These are phyloP conservation scores for Solanum boliviense DNA, from an alignment of 257 asterid genomes.

Conservation along the genomic window DNA sequence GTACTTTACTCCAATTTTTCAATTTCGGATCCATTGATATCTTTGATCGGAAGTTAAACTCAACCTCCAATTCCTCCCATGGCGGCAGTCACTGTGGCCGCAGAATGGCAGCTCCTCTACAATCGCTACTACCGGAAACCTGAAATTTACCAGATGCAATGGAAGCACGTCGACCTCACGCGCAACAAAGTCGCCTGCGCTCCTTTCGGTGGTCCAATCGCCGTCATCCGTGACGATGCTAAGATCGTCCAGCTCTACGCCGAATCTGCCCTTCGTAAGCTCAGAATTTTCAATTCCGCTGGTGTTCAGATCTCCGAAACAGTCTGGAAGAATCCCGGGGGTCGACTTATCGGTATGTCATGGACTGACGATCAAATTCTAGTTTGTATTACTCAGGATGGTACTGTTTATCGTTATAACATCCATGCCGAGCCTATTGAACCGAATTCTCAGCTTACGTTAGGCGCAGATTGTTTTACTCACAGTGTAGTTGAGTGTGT, in stretches of 20 bases:
- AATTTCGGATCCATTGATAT: background rate
- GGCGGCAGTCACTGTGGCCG: slow-evolving; percentile 93
- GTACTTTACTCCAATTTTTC: background rate
- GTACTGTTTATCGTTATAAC: slow-evolving; percentile 68
- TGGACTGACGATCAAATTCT: slow-evolving; percentile 80
- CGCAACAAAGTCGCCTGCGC: slow-evolving; percentile 93
- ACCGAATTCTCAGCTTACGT: slow-evolving; percentile 27
- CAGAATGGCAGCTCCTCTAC: slow-evolving; percentile 93
- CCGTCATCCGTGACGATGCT: slow-evolving; percentile 87
- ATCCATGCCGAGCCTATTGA: slow-evolving; percentile 53
- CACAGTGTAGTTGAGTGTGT: slow-evolving; percentile 78
- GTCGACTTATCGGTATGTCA: slow-evolving; percentile 68
- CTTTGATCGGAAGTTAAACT: background rate
- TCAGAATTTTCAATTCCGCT: slow-evolving; percentile 82
- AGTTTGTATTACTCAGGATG: slow-evolving; percentile 84
- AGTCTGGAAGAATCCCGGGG: slow-evolving; percentile 87
- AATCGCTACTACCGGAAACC: slow-evolving; percentile 92
- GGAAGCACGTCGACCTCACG: slow-evolving; percentile 91
- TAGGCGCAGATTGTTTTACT: slow-evolving; percentile 59
- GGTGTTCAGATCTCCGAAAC: slow-evolving; percentile 68
- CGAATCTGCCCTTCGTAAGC: slow-evolving; percentile 88
- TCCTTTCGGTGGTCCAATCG: slow-evolving; percentile 93
- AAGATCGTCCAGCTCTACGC: slow-evolving; percentile 90
- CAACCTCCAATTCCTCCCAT: slow-evolving; percentile 6
- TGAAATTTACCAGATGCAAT: slow-evolving; percentile 82